Evolutionary conservation across 2,329 filamentous ascomycete genomes (phyloP).

Genomic region (Talaromyces sp.): DNA sequence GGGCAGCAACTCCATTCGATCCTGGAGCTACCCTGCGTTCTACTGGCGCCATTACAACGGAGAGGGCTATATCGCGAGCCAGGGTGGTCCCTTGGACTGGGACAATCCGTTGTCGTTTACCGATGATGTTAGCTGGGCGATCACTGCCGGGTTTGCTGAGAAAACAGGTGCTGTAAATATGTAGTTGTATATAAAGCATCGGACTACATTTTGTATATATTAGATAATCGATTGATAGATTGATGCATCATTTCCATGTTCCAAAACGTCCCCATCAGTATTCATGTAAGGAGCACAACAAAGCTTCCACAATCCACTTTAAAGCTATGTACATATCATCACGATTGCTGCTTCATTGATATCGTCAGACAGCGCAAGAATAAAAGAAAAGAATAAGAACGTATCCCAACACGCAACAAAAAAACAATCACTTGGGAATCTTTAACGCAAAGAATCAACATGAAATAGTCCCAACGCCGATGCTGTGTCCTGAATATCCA

Average conservation of each 20-base stretch:
- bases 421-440: not conserved
- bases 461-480: conserved; percentile 3
- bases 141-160: conserved; percentile 1
- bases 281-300: not conserved
- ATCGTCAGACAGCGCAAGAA: conserved; percentile 5
- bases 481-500: not conserved
- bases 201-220: not conserved
- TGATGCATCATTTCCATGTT: not conserved
- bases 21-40: conserved; percentile 9
- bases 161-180: not conserved
- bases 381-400: not conserved
- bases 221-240: not conserved
- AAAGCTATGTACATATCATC: not conserved
- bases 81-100: conserved; percentile 3
- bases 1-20: conserved; percentile 15
- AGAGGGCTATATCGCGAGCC: conserved; percentile 5
- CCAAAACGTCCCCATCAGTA: not conserved
- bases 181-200: not conserved
- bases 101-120: not conserved
- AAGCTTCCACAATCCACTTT: not conserved
- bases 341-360: conserved; percentile 7
- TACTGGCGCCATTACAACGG: conserved; percentile 6
- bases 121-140: conserved; percentile 4
- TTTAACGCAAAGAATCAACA: not conserved
- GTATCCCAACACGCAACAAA: not conserved